These are phyloP conservation scores for Gnomoniopsis smithogilvyi DNA, from an alignment of 2,329 filamentous ascomycete genomes.

Conservation along the genomic window DNA sequence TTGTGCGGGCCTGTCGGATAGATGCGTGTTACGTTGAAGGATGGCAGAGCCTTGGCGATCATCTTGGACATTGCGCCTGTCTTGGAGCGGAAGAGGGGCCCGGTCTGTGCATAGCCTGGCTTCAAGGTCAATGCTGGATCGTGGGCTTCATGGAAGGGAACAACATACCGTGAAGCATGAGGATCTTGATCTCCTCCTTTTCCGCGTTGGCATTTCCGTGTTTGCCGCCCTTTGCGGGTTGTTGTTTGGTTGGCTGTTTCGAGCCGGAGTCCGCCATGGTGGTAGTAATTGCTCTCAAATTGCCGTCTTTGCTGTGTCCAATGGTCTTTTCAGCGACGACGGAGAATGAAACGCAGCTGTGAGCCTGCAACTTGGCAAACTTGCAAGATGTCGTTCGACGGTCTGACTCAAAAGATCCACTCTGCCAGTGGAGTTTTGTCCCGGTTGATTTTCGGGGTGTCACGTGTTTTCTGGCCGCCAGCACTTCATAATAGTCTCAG, in stretches of 20 bases:
- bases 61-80: constrained; percentile 14
- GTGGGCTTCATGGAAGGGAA: not conserved
- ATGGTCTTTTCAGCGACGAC: too few relatives aligned
- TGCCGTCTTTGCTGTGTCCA: too few relatives aligned
- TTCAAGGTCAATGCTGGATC: not conserved
- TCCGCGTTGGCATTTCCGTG: not conserved
- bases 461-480: not conserved
- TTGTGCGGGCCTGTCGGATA: constrained; percentile 14
- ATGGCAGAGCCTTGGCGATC: constrained; percentile 12
- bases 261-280: not conserved
- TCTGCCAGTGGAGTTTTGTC: not conserved
- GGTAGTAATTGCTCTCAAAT: not conserved
- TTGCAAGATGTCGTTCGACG: not conserved
- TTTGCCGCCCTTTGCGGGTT: constrained; percentile 1
- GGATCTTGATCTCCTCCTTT: constrained; percentile 12
- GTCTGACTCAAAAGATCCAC: not conserved
- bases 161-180: constrained; percentile 13
- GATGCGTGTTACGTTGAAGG: constrained; percentile 8
- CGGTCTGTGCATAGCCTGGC: constrained; percentile 13
- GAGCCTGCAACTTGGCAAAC: not conserved
- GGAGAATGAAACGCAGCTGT: not conserved
- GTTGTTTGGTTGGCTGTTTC: not conserved
- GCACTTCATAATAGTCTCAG: too few relatives aligned
- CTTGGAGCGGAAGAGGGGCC: constrained; percentile 10
- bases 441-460: not conserved